Evolutionary conservation across 495 filamentous ascomycete species (phyloP).

Genomic region (Xylaria bambusicola): DNA sequence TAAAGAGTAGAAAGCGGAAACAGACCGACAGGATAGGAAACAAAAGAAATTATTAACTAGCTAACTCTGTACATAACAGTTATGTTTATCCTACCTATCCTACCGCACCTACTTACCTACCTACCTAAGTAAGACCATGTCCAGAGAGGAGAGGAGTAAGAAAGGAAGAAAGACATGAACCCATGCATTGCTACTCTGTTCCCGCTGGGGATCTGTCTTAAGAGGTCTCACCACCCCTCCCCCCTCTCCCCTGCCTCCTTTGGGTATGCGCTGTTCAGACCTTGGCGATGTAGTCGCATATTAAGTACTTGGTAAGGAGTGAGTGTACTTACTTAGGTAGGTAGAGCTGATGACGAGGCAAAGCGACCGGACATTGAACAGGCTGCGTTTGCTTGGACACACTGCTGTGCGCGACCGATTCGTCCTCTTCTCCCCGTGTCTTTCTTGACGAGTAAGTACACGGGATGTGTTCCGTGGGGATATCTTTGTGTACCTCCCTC

Average conservation of each 20-base stretch:
- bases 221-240: neutral
- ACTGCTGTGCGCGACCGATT: neutral
- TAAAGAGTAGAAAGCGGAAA: neutral
- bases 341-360: conserved; percentile 19
- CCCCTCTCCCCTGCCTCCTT: too few relatives aligned
- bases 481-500: too few relatives aligned
- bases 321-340: too few relatives aligned
- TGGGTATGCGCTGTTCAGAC: conserved; percentile 19
- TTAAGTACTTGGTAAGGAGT: too few relatives aligned
- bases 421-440: neutral
- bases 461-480: neutral
- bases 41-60: neutral
- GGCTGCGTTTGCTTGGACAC: neutral
- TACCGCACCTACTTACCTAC: neutral
- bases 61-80: neutral
- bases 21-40: conserved; percentile 5
- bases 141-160: neutral
- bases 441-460: neutral
- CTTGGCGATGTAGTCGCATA: conserved; percentile 15
- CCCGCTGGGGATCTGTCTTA: neutral
- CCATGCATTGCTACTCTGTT: conserved; percentile 17
- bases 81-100: too few relatives aligned
- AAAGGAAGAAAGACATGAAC: neutral
- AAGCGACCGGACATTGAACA: conserved; percentile 11
- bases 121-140: neutral